Conservation (phyloP, 2,329 filamentous ascomycete species). For the Tricladium varicosporioides region DNA sequence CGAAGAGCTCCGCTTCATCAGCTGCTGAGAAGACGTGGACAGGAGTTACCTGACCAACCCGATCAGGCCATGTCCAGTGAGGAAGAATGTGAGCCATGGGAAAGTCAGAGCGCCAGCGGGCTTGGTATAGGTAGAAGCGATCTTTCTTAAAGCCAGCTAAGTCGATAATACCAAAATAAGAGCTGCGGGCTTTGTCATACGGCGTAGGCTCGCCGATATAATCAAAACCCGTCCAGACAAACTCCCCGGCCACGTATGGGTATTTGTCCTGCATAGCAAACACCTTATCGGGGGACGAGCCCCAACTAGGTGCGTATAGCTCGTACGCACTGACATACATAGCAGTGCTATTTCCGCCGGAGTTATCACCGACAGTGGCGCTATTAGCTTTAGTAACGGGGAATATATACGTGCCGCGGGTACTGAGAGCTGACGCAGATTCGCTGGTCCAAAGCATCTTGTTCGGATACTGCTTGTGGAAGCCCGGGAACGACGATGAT, state of each 20-base stretch:
- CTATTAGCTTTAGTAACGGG: constrained; percentile 43
- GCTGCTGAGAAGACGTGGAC: constrained; percentile 53
- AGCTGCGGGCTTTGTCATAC: constrained; percentile 46
- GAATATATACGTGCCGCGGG: constrained; percentile 52
- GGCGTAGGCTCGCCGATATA: constrained; percentile 51
- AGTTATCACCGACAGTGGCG: constrained; percentile 38
- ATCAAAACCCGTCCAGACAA: constrained; percentile 51
- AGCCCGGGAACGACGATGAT: constrained; percentile 39
- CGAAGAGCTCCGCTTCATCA: constrained; percentile 53
- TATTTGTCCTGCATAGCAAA: constrained; percentile 47
- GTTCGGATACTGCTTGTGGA: constrained; percentile 44
- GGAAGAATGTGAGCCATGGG: constrained; percentile 51
- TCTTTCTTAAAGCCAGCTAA: constrained; percentile 57
- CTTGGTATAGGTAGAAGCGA: constrained; percentile 53
- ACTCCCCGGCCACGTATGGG: constrained; percentile 52
- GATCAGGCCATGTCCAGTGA: constrained; percentile 54
- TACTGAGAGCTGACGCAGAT: constrained; percentile 45
- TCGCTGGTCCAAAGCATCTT: constrained; percentile 47
- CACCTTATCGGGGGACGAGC: constrained; percentile 51
- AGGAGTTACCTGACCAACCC: constrained; percentile 47
- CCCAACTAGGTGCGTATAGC: constrained; percentile 47
- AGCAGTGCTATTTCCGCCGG: constrained; percentile 39
- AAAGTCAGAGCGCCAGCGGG: constrained; percentile 49
- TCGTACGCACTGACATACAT: constrained; percentile 49
- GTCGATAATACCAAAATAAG: constrained; percentile 57